Evolutionary conservation across 805 yeast genomes (phyloP).

Genomic region (Candida pseudofarinosa): DNA sequence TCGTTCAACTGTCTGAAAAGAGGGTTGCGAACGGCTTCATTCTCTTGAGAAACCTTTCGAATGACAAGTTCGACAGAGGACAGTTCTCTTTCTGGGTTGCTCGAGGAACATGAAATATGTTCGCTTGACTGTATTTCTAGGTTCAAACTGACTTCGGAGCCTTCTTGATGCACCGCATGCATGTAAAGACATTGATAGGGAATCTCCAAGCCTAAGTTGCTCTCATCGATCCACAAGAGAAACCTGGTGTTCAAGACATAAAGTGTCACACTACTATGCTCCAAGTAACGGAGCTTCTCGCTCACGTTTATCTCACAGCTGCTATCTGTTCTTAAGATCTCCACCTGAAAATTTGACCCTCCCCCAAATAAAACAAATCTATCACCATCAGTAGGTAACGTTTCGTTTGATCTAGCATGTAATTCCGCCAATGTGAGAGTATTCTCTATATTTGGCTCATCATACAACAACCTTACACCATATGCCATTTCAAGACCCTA

Average conservation of each 20-base stretch:
- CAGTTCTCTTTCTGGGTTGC: neutral
- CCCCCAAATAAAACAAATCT: constrained; percentile 41
- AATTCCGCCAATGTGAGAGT: constrained; percentile 31
- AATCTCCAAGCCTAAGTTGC: constrained; percentile 25
- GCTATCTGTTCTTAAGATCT: constrained; percentile 14
- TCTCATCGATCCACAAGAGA: constrained; percentile 24
- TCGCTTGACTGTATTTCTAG: constrained; percentile 28
- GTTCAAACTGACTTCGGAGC: constrained; percentile 16
- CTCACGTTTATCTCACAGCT: constrained; percentile 9
- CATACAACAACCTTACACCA: constrained; percentile 10
- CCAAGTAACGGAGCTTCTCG: constrained; percentile 7
- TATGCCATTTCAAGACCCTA: constrained; percentile 4
- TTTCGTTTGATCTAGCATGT: constrained; percentile 36
- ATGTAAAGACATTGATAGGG: constrained; percentile 31
- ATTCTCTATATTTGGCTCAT: constrained; percentile 38
- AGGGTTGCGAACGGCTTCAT: neutral
- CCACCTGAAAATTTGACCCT: constrained; percentile 16
- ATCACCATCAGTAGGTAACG: constrained; percentile 30
- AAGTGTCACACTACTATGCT: constrained; percentile 16
- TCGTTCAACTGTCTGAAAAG: constrained; percentile 10
- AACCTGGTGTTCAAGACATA: constrained; percentile 33
- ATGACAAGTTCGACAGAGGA: neutral
- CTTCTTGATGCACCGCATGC: constrained; percentile 26
- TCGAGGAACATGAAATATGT: constrained; percentile 4
- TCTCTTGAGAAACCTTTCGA: neutral